Percentiles rank a stretch among this genome's conserved stretches.
Conservation (phyloP, 1,139 yeast genomes). For the Saccharomycopsis hybrid region DNA sequence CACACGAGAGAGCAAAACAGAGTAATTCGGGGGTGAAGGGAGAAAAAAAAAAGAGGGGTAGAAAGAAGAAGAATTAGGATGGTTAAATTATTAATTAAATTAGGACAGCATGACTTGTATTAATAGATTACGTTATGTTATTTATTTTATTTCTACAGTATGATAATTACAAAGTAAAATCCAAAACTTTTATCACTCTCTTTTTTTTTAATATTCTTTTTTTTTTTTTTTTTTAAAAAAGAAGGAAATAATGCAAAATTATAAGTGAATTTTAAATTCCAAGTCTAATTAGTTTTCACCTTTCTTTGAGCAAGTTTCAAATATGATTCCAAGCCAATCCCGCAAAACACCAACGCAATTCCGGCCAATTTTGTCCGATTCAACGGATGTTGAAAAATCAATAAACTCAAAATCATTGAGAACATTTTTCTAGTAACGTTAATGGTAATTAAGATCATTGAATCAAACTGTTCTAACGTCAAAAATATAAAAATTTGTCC, state of each 20-base stretch:
- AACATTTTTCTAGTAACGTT: constrained; percentile 96
- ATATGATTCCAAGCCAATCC: constrained; percentile 65
- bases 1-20: neutral
- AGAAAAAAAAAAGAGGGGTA: too few species aligned
- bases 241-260: neutral
- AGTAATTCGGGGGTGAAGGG: too few species aligned
- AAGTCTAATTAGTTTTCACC: neutral
- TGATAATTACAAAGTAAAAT: neutral
- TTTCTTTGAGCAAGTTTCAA: constrained; percentile 29
- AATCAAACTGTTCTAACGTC: constrained; percentile 78
- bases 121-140: neutral
- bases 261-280: constrained; percentile 1
- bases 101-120: too few species aligned
- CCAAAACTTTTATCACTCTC: neutral
- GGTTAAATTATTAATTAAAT: too few species aligned
- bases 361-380: constrained; percentile 69
- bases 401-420: constrained; percentile 84
- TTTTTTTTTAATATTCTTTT: too few species aligned
- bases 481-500: constrained; percentile 91
- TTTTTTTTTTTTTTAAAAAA: neutral
- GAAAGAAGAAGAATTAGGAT: too few species aligned
- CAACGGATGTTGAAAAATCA: constrained; percentile 74
- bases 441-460: constrained; percentile 79
- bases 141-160: constrained; percentile 2
- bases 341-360: constrained; percentile 71